phyloP scores from a whole-genome alignment of 2,329 filamentous ascomycete genomes.

The Zarea fungicola region DNA sequence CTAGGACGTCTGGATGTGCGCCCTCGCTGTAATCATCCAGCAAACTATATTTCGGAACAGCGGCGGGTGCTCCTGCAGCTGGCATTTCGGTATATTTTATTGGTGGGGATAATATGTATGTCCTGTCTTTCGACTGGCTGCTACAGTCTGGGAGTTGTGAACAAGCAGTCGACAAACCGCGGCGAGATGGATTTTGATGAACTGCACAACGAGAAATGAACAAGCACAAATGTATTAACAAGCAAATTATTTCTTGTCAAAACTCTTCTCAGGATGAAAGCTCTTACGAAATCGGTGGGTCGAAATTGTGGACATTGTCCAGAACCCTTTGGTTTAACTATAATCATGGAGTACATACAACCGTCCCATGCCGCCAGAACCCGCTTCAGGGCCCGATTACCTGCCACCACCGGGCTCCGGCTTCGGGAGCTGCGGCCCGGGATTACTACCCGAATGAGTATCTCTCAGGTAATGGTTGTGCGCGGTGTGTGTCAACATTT shows the following conservation, averaged over 20 bases:
- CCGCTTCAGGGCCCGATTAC: too few species aligned
- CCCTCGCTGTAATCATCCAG: slow-evolving; percentile 49
- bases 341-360: slow-evolving; percentile 8
- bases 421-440: slow-evolving; percentile 7
- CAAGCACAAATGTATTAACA: too few species aligned
- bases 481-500: neutral
- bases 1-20: slow-evolving; percentile 43
- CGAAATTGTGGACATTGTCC: slow-evolving; percentile 10
- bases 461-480: neutral
- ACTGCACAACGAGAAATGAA: neutral
- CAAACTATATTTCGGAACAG: slow-evolving; percentile 35
- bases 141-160: neutral
- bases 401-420: slow-evolving; percentile 3
- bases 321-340: neutral
- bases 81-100: slow-evolving; percentile 2
- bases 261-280: slow-evolving; percentile 4
- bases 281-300: slow-evolving; percentile 13
- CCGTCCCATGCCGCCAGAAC: slow-evolving; percentile 13
- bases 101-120: neutral
- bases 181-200: neutral
- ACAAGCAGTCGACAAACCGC: too few species aligned
- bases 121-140: neutral
- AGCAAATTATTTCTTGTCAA: neutral
- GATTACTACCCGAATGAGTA: neutral
- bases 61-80: slow-evolving; percentile 11